phyloP scores from a whole-genome alignment of 768 basidiomycete species.

The Mycena capillaripes region DNA sequence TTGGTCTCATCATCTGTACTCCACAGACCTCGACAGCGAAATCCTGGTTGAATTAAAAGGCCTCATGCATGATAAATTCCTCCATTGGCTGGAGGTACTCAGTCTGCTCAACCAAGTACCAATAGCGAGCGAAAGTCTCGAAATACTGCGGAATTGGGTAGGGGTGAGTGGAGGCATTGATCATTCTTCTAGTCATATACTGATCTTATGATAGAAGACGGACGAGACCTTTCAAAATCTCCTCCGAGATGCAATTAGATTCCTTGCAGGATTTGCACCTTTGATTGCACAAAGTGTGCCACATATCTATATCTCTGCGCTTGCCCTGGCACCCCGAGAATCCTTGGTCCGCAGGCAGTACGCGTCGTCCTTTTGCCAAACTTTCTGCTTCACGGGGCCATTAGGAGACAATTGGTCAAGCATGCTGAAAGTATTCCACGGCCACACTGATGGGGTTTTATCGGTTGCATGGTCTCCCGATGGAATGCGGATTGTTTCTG shows the following conservation, averaged over 20 bases:
- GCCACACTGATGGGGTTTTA: not conserved
- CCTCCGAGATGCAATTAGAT: not conserved
- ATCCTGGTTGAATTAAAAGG: not conserved
- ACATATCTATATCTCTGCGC: not conserved
- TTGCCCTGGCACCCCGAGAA: not conserved
- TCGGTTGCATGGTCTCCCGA: not conserved
- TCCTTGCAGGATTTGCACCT: not conserved
- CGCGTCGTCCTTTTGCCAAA: not conserved
- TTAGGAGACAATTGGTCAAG: not conserved
- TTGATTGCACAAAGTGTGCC: conserved; percentile 1
- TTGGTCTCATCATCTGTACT: not conserved
- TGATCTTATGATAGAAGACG: not conserved
- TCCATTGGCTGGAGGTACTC: not conserved
- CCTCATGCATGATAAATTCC: not conserved
- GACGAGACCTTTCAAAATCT: not conserved
- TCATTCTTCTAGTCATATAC: not conserved
- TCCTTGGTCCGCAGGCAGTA: not conserved
- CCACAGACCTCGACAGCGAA: not conserved
- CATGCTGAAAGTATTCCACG: not conserved
- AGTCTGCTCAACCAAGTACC: not conserved
- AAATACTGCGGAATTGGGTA: not conserved
- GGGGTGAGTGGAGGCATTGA: not conserved
- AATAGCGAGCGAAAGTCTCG: not conserved
- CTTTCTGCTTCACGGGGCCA: not conserved
- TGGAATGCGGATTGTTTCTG: not conserved